These are phyloP conservation scores for Penicillium freii DNA, from an alignment of 2,329 filamentous ascomycete species.

Conservation along the genomic window DNA sequence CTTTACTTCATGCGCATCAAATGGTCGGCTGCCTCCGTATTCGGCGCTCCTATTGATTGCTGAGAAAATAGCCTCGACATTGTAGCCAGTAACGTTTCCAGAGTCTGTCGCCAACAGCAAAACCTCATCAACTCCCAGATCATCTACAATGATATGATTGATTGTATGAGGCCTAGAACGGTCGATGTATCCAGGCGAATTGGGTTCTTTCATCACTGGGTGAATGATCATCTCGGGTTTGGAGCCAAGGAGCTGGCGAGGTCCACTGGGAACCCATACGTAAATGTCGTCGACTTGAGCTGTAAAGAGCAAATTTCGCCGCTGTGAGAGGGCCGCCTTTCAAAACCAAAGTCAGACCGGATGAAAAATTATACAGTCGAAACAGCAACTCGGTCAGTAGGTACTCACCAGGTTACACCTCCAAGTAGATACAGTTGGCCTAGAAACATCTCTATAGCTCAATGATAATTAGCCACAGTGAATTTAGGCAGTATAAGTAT, in stretches of 20 bases:
- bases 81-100: constrained; percentile 71
- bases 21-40: constrained; percentile 22
- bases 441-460: constrained; percentile 13
- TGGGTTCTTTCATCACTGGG: constrained; percentile 40
- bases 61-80: constrained; percentile 54
- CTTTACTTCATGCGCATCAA: constrained; percentile 37
- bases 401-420: constrained; percentile 45
- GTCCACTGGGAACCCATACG: constrained; percentile 46
- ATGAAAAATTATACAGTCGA: neutral
- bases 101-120: constrained; percentile 68
- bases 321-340: constrained; percentile 48
- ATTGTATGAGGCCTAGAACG: constrained; percentile 56
- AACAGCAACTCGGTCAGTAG: neutral
- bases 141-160: constrained; percentile 67
- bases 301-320: constrained; percentile 48
- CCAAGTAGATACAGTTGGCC: constrained; percentile 40
- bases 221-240: constrained; percentile 44
- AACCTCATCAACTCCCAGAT: constrained; percentile 68
- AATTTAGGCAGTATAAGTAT: neutral
- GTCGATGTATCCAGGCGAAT: constrained; percentile 56
- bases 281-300: constrained; percentile 43
- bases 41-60: constrained; percentile 41
- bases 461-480: constrained; percentile 8
- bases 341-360: constrained; percentile 2
- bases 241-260: constrained; percentile 40